Evolutionary conservation across 345 rosid genomes (phyloP), one percentile per base, ranked within the genome.

Genomic region (Boechera stricta): DNA sequence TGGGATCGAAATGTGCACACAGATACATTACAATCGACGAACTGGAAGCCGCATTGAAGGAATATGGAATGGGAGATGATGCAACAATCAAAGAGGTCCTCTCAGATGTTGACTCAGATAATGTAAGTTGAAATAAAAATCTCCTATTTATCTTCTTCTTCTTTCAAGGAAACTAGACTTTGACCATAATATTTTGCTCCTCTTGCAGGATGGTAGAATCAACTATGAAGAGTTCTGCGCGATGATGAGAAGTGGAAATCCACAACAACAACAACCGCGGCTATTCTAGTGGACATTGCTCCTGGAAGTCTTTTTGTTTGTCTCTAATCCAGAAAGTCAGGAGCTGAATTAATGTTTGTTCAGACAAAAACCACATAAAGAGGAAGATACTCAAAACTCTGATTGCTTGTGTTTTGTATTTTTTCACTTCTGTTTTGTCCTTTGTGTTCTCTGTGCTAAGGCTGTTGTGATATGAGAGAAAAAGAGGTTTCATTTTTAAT

Each of bases 181-280:
- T 56, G 32, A 9, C 8, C 4, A 49, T 39, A 28, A 73, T 42
- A 7, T 51, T 69, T 13, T 24, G 6, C 39, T 57, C 7, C 16
- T 21, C 49, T 69, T 64, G 73, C 83, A 92, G 98, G 98, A 92
- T 58, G 98, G 98, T 52, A 92, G 79, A 75, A 94, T 94, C 84
- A 89, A 86, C 85, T 90, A 88, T 8, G 88, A 89, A 9, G 98
- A 92, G 69, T 94, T 94, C 75, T 83, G 92, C 1, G 77, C 87
- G 1, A 92, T 92, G 97, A 92, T 94, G 98, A 89, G 85, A 84
- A 89, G 92, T 36, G 97, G 97, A 69, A 84, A 84, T 69, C 93
- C 84, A 58, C 86, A 81, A 48, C 90, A 85, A 61, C 86, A 81
- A 51, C 90, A 85, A 49, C 82, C 71, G 1, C 83, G 53, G 65